Evolutionary conservation across 2,329 filamentous ascomycete genomes (phyloP).

Genomic region (Hypoxylon sp.): DNA sequence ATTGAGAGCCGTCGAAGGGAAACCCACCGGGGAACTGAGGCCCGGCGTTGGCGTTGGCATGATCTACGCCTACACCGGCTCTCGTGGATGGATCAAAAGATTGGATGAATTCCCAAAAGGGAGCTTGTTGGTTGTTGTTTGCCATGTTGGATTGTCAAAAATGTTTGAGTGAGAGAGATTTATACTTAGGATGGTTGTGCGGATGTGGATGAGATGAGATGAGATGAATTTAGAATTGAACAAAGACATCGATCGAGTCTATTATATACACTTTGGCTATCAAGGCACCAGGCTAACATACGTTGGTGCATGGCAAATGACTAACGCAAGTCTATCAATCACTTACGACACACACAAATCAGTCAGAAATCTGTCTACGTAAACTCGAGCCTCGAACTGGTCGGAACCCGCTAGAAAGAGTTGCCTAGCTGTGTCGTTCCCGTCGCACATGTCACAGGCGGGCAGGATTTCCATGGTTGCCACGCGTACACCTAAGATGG

Average conservation of each 20-base stretch:
- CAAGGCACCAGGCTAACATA: constrained; percentile 29
- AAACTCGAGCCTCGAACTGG: constrained; percentile 37
- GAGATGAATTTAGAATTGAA: too few relatives aligned
- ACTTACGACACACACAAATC: constrained; percentile 23
- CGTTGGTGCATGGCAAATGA: constrained; percentile 30
- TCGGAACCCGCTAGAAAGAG: constrained; percentile 36
- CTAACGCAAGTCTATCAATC: constrained; percentile 19
- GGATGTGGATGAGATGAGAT: constrained; percentile 17
- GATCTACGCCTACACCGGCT: constrained; percentile 55
- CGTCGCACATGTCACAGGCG: not conserved
- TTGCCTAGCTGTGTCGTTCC: constrained; percentile 21
- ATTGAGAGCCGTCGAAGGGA: constrained; percentile 49
- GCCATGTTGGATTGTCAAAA: constrained; percentile 34
- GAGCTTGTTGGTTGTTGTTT: constrained; percentile 36
- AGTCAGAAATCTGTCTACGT: constrained; percentile 28
- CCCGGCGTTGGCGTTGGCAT: constrained; percentile 45
- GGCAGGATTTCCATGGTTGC: constrained; percentile 28
- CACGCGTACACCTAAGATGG: constrained; percentile 38
- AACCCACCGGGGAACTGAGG: constrained; percentile 50
- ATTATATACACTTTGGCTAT: constrained; percentile 29
- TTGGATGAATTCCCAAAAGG: constrained; percentile 54
- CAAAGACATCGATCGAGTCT: not conserved
- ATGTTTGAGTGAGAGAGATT: not conserved
- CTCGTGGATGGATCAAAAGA: constrained; percentile 49
- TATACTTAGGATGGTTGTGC: constrained; percentile 11